Percentiles rank a stretch among this genome's conserved stretches.
Evolutionary conservation across 1,284 basidiomycete genomes (phyloP).

Genomic region (Irpex lacteus): DNA sequence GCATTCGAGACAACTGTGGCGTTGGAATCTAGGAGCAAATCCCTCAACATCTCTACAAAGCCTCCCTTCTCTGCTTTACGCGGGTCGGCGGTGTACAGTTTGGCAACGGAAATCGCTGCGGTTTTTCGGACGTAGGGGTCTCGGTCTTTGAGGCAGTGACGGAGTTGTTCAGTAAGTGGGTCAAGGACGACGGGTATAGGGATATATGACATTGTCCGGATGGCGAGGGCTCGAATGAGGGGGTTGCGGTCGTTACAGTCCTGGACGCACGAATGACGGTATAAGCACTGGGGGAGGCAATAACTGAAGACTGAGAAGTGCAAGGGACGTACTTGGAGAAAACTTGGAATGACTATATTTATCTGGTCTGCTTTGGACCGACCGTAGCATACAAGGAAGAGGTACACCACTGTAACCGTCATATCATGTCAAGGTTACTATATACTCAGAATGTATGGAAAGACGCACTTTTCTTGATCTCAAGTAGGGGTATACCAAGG

Average conservation of each 20-base stretch:
- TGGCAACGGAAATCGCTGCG: constrained; percentile 91
- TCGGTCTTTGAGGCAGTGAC: constrained; percentile 84
- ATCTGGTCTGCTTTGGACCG: constrained; percentile 87
- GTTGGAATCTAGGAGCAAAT: constrained; percentile 89
- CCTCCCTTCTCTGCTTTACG: constrained; percentile 81
- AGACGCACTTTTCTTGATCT: constrained; percentile 95
- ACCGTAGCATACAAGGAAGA: constrained; percentile 92
- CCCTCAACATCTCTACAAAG: constrained; percentile 84
- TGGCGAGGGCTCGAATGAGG: constrained; percentile 87
- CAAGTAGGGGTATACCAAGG: constrained; percentile 84
- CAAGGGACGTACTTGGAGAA: constrained; percentile 64
- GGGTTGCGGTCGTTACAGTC: constrained; percentile 93
- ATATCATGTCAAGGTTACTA: not conserved
- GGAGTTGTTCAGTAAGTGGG: constrained; percentile 79
- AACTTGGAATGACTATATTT: constrained; percentile 83
- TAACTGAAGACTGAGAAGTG: not conserved
- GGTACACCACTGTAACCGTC: constrained; percentile 78
- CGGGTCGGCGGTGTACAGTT: constrained; percentile 85
- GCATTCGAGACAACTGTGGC: constrained; percentile 95
- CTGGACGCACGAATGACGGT: constrained; percentile 34
- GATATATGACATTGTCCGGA: constrained; percentile 96
- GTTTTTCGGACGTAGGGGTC: constrained; percentile 98
- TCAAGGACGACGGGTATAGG: constrained; percentile 80
- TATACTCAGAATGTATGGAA: not conserved
- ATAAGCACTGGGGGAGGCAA: not conserved